Conservation (phyloP, 176 grass and related monocot species). For the Cenchrus purpureus region DNA sequence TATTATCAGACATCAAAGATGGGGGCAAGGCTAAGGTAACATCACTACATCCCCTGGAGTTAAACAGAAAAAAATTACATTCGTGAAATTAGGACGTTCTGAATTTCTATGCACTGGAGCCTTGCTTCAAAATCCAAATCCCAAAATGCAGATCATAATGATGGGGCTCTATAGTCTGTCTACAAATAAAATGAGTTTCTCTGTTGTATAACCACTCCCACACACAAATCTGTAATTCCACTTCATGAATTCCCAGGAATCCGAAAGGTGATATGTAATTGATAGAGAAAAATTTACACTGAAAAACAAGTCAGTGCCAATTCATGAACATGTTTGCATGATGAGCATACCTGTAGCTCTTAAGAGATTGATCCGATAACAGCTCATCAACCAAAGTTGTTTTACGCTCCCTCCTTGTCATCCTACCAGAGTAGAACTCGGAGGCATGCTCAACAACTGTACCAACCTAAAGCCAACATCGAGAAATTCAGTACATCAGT, state of each 20-base stretch:
- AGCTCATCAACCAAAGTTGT: constrained; percentile 74
- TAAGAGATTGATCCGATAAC: constrained; percentile 70
- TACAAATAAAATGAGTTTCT: background rate
- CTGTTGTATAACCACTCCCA: background rate
- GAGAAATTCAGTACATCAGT: constrained; percentile 26
- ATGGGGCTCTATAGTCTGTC: background rate
- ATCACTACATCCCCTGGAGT: background rate
- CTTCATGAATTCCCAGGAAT: background rate
- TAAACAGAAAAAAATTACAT: background rate
- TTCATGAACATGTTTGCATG: background rate
- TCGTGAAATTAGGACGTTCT: background rate
- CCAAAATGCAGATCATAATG: background rate
- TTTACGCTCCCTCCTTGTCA: constrained; percentile 84
- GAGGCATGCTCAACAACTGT: constrained; percentile 77
- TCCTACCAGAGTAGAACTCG: constrained; percentile 84
- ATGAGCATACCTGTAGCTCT: constrained; percentile 70
- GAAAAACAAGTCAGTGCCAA: constrained; percentile 11
- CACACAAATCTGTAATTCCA: background rate
- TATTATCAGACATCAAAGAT: background rate
- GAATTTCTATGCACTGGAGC: background rate
- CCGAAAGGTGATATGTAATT: constrained; percentile 1
- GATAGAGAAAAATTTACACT: background rate
- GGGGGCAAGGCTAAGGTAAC: background rate
- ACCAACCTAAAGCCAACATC: constrained; percentile 62
- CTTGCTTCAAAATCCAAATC: background rate